Evolutionary conservation across 2,329 filamentous ascomycete species (phyloP), one percentile per base, ranked within the genome.

Genomic region (Lomentospora prolificans): DNA sequence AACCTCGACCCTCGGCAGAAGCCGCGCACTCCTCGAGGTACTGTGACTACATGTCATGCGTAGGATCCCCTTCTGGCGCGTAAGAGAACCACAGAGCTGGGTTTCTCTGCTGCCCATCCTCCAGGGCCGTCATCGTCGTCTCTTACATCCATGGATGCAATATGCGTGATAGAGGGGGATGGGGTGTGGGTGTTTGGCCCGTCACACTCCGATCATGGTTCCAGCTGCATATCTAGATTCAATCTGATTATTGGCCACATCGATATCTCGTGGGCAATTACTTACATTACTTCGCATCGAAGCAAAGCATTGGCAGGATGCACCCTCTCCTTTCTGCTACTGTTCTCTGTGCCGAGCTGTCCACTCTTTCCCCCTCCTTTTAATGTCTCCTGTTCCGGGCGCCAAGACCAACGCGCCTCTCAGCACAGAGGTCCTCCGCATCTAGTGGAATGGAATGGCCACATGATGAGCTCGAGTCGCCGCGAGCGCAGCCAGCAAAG

Each of bases 321-420:
- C 44, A 48, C 17, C 22, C 6, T 25, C 36, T 33, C 30, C n/a
- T n/a, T n/a, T n/a, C 30, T 33, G 30, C 36, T 41, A 8, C 36
- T 41, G 36, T n/a, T n/a, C n/a, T n/a, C 22, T 4, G 44, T 22
- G 10, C 14, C 44, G 44, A 48, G 44, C 17, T 48, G 19, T 25
- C 24, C 17, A 9, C 12, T 2, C 19, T 48, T 4, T 27, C 22
- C 10, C 7, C 44, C 41, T 46, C 9, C 22, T 48, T 25, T 10
- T 22, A 22, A 22, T 10, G 12, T 51, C 25, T 19, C 48, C 48
- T 14, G n/a, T 51, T 51, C 28, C 48, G 44, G 14, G 30, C 48
- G 52, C 52, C 52, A 54, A 54, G 52, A 41, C 36, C 52, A 54
- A 44, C 24, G 52, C 39, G 39, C 52, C 41, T 46, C 39, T 46